These are phyloP conservation scores for Lophiostoma macrostomum DNA, from an alignment of 495 filamentous ascomycete genomes.

Conservation along the genomic window DNA sequence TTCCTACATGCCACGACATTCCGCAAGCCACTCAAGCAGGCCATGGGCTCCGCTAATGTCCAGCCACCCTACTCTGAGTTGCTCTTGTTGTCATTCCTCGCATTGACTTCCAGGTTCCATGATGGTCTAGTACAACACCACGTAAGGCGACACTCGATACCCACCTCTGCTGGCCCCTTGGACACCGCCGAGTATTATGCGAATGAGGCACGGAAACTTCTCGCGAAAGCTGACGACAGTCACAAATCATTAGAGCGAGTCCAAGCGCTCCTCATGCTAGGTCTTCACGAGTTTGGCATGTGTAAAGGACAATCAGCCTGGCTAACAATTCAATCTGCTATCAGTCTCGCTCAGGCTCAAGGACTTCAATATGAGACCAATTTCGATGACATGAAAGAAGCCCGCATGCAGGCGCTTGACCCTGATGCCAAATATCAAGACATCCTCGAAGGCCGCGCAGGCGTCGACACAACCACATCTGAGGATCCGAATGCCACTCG, in stretches of 20 bases:
- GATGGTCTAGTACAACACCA: constrained; percentile 62
- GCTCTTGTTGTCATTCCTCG: constrained; percentile 72
- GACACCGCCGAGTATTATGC: constrained; percentile 78
- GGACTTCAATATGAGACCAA: constrained; percentile 64
- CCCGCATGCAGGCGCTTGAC: constrained; percentile 44
- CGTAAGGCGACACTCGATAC: constrained; percentile 42
- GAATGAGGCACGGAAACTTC: constrained; percentile 59
- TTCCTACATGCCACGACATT: constrained; percentile 80
- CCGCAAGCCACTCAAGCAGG: constrained; percentile 54
- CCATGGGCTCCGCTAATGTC: constrained; percentile 21
- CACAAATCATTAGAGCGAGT: constrained; percentile 63
- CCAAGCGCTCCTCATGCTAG: constrained; percentile 78
- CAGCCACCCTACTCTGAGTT: constrained; percentile 53
- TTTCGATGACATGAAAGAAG: constrained; percentile 48
- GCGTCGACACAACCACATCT: background rate
- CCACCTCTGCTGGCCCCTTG: constrained; percentile 56
- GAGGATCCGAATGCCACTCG: constrained; percentile 55
- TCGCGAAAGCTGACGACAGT: constrained; percentile 54
- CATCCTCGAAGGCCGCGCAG: background rate
- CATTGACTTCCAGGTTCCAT: constrained; percentile 77
- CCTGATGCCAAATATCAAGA: constrained; percentile 41
- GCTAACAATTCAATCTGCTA: constrained; percentile 74
- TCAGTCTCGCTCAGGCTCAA: constrained; percentile 69
- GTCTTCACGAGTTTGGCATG: constrained; percentile 82
- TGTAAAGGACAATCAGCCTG: constrained; percentile 71